Evolutionary conservation across 2,329 filamentous ascomycete genomes (phyloP).

Genomic region (Ceratocystis alfenasii): DNA sequence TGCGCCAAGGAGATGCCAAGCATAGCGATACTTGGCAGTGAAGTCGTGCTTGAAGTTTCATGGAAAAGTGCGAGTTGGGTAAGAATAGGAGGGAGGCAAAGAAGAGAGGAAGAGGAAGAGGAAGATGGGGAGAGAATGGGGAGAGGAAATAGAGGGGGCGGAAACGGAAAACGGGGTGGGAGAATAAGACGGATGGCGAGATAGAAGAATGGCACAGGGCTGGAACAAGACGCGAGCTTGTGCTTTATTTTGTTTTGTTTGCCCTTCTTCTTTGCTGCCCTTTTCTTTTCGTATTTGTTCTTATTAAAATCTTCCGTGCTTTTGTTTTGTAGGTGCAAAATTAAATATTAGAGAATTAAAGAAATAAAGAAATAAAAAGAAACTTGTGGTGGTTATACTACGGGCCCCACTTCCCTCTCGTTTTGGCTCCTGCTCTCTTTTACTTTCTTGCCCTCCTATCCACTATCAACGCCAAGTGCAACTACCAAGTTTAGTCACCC

Average conservation of each 20-base stretch:
- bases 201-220: background rate
- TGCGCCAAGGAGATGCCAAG: constrained; percentile 22
- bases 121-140: background rate
- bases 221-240: background rate
- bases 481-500: constrained; percentile 3
- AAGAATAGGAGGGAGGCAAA: background rate
- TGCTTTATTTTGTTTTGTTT: background rate
- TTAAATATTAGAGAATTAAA: too few relatives aligned
- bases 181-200: background rate
- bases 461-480: constrained; percentile 16
- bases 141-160: background rate
- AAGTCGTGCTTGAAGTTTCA: background rate
- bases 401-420: background rate
- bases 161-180: background rate
- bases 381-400: background rate
- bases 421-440: background rate
- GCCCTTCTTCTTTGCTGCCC: background rate
- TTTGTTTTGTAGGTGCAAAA: too few relatives aligned
- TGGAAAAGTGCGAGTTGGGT: too few relatives aligned
- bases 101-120: background rate
- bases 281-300: background rate
- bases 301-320: background rate
- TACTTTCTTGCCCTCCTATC: background rate
- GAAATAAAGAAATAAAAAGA: background rate
- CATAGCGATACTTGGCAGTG: constrained; percentile 10